Conservation (phyloP, 2,329 filamentous ascomycete genomes). For the Neobulgaria alba region DNA sequence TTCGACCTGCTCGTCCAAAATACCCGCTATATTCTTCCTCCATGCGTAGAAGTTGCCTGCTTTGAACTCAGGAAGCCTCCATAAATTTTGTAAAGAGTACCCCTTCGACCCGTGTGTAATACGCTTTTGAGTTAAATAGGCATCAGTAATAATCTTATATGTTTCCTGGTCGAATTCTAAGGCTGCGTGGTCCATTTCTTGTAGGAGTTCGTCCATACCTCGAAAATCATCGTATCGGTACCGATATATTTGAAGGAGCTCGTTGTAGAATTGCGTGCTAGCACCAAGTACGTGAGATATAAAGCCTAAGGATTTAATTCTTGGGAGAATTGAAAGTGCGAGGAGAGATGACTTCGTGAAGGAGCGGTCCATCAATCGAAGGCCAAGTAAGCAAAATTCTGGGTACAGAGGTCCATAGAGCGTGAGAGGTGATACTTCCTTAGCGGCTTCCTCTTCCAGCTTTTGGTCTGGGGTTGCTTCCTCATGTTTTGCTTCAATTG, state of each 20-base stretch:
- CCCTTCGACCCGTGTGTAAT: not conserved
- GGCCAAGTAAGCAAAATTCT: conserved; percentile 47
- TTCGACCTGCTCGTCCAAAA: not conserved
- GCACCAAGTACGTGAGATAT: conserved; percentile 65
- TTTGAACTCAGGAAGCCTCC: conserved; percentile 1
- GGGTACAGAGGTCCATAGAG: conserved; percentile 58
- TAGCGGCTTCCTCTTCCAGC: not conserved
- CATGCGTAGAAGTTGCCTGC: not conserved
- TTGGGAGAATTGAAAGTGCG: conserved; percentile 53
- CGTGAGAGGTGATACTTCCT: conserved; percentile 32
- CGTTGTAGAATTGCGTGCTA: conserved; percentile 61
- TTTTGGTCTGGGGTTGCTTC: not conserved
- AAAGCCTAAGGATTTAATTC: conserved; percentile 58
- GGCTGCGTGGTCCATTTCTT: conserved; percentile 27
- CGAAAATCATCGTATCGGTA: conserved; percentile 45
- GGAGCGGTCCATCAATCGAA: conserved; percentile 46
- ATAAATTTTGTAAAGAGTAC: not conserved
- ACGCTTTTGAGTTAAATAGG: conserved; percentile 13
- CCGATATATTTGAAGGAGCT: conserved; percentile 55
- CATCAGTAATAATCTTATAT: conserved; percentile 19
- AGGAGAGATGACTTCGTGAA: conserved; percentile 52
- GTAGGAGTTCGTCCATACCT: conserved; percentile 18
- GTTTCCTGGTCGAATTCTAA: conserved; percentile 27
- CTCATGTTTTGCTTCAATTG: not conserved
- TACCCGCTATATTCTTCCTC: not conserved